Percentiles rank a stretch among this genome's conserved stretches.
Evolutionary conservation across 345 rosid genomes (phyloP).

Genomic region (Isatis tinctoria): DNA sequence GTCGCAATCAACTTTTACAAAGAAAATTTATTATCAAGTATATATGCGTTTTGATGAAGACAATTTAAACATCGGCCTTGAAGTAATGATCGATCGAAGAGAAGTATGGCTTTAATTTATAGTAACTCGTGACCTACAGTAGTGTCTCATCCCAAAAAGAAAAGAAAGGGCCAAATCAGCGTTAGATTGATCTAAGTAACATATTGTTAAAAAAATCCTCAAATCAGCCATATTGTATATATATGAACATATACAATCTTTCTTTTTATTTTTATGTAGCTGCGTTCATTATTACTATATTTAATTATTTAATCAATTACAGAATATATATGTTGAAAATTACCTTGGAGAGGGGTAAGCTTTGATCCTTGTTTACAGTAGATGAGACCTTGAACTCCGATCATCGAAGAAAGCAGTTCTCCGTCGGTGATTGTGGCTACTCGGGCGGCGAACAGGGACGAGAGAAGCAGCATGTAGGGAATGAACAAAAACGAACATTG

Average conservation of each 20-base stretch:
- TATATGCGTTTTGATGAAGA: too few relatives aligned
- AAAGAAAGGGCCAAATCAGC: too few relatives aligned
- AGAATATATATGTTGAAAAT: not conserved
- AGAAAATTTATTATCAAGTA: not conserved
- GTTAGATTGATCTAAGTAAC: too few relatives aligned
- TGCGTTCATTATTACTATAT: not conserved
- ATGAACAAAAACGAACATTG: not conserved
- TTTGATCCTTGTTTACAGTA: conserved; percentile 47
- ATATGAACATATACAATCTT: not conserved
- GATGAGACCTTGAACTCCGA: conserved; percentile 57
- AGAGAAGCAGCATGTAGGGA: conserved; percentile 27
- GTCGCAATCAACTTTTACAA: not conserved
- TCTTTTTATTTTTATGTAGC: not conserved
- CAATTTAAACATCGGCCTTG: too few relatives aligned
- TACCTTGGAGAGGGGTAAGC: conserved; percentile 53
- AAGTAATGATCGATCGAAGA: too few relatives aligned
- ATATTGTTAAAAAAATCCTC: too few relatives aligned
- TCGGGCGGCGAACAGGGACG: conserved; percentile 12
- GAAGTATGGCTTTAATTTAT: too few relatives aligned
- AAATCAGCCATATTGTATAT: too few relatives aligned
- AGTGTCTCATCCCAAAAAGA: too few relatives aligned
- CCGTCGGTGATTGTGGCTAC: conserved; percentile 20
- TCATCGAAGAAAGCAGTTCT: conserved; percentile 38
- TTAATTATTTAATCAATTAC: not conserved
- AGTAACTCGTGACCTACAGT: too few relatives aligned